phyloP scores from a whole-genome alignment of 352 stramenopile genomes.

The Globisporangium sylvaticum region DNA sequence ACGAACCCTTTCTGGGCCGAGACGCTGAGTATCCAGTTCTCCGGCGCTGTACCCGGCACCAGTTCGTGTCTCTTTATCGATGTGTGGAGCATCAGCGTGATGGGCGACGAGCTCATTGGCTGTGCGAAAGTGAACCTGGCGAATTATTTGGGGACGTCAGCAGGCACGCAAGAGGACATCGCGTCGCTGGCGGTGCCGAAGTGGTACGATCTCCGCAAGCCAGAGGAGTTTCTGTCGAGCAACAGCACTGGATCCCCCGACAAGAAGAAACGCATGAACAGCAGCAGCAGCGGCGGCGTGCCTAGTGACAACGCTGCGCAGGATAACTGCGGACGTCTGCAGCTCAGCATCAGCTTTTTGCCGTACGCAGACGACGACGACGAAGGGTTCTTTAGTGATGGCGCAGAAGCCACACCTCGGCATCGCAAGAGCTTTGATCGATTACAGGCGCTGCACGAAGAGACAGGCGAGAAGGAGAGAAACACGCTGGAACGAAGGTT shows the following conservation, averaged over 20 bases:
- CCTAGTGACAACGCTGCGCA: slow-evolving; percentile 10
- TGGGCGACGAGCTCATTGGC: slow-evolving; percentile 76
- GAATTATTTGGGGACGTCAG: slow-evolving; percentile 53
- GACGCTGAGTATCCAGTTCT: slow-evolving; percentile 72
- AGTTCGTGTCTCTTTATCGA: slow-evolving; percentile 72
- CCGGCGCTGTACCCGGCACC: slow-evolving; percentile 68
- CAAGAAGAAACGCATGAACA: slow-evolving; percentile 16
- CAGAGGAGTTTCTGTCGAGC: slow-evolving; percentile 41
- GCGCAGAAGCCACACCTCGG: slow-evolving; percentile 32
- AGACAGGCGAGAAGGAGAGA: slow-evolving; percentile 51
- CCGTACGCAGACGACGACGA: slow-evolving; percentile 49
- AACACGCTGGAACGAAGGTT: slow-evolving; percentile 17
- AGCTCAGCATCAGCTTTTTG: slow-evolving; percentile 79
- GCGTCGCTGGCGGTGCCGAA: slow-evolving; percentile 64
- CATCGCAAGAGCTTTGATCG: slow-evolving; percentile 79
- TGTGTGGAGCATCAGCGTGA: slow-evolving; percentile 68
- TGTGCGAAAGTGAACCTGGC: slow-evolving; percentile 79
- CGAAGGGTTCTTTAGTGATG: slow-evolving; percentile 34
- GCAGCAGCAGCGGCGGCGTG: slow-evolving; percentile 9
- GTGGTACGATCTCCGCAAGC: slow-evolving; percentile 68
- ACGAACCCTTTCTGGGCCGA: slow-evolving; percentile 73
- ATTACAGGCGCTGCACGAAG: slow-evolving; percentile 65
- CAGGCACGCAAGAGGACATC: slow-evolving; percentile 64
- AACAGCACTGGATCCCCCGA: slow-evolving; percentile 8
- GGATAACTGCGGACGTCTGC: slow-evolving; percentile 50